phyloP scores from a whole-genome alignment of 257 asterid species.

The Gentiana dahurica region DNA sequence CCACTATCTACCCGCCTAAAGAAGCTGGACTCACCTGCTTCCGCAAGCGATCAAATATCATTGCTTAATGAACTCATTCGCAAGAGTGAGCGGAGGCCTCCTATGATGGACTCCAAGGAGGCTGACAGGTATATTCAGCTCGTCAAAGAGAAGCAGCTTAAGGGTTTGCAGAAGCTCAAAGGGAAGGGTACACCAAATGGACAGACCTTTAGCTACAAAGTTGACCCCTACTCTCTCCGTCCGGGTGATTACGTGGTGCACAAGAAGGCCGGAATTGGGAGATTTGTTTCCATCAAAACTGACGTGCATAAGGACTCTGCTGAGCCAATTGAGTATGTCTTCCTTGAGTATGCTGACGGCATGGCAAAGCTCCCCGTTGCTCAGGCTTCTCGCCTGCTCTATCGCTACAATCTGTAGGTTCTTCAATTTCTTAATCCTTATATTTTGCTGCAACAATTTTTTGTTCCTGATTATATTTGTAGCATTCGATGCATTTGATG shows the following conservation, averaged over 20 bases:
- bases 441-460: not conserved
- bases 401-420: slow-evolving; percentile 82
- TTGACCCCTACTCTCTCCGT: slow-evolving; percentile 75
- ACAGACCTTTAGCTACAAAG: slow-evolving; percentile 48
- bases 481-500: too few species aligned
- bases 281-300: slow-evolving; percentile 63
- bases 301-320: slow-evolving; percentile 51
- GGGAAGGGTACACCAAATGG: slow-evolving; percentile 27
- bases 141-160: slow-evolving; percentile 86
- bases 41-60: slow-evolving; percentile 48
- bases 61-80: slow-evolving; percentile 62
- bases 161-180: slow-evolving; percentile 83
- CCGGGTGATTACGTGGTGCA: slow-evolving; percentile 89
- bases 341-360: slow-evolving; percentile 91
- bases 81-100: slow-evolving; percentile 52
- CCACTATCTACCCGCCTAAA: slow-evolving; percentile 13
- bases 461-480: not conserved
- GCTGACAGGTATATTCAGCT: slow-evolving; percentile 78
- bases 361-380: slow-evolving; percentile 87
- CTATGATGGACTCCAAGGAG: slow-evolving; percentile 56
- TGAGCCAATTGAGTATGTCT: slow-evolving; percentile 68
- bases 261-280: slow-evolving; percentile 81
- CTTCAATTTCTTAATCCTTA: not conserved
- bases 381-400: slow-evolving; percentile 84
- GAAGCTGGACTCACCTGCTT: slow-evolving; percentile 32